These are phyloP conservation scores for Euptelea pleiosperma DNA, from an alignment of 164 flowering plant species.

Conservation along the genomic window DNA sequence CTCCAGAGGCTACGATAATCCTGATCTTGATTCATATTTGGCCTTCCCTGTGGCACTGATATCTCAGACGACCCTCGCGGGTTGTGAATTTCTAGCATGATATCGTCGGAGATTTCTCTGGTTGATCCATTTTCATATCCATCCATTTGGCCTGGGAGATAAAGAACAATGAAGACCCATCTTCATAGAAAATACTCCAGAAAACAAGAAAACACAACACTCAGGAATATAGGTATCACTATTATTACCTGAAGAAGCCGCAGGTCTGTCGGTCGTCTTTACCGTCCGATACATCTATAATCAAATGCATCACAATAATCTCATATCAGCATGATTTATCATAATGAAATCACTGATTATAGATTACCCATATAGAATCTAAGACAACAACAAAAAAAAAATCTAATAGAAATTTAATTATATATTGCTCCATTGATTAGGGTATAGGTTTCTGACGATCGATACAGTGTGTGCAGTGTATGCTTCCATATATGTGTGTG, in stretches of 20 bases:
- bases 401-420: too few relatives aligned
- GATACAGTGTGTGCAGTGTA: too few relatives aligned
- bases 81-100: constrained; percentile 45
- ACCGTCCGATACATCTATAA: constrained; percentile 96
- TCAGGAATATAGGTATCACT: too few relatives aligned
- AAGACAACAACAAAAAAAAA: neutral
- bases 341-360: neutral
- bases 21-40: constrained; percentile 39
- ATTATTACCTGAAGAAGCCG: constrained; percentile 75
- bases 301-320: neutral
- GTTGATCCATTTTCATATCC: constrained; percentile 72
- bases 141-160: constrained; percentile 54
- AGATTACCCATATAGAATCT: too few relatives aligned
- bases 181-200: neutral
- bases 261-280: constrained; percentile 89
- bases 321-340: too few relatives aligned
- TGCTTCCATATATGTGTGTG: too few relatives aligned
- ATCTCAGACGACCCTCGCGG: constrained; percentile 42
- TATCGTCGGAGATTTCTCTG: constrained; percentile 74
- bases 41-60: constrained; percentile 36
- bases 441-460: too few relatives aligned
- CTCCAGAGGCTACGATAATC: constrained; percentile 72
- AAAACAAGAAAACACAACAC: too few relatives aligned
- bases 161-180: neutral
- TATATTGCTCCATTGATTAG: too few relatives aligned